Evolutionary conservation across 2,329 filamentous ascomycete genomes (phyloP).

Genomic region (Paracorniculantispora psalliotae): DNA sequence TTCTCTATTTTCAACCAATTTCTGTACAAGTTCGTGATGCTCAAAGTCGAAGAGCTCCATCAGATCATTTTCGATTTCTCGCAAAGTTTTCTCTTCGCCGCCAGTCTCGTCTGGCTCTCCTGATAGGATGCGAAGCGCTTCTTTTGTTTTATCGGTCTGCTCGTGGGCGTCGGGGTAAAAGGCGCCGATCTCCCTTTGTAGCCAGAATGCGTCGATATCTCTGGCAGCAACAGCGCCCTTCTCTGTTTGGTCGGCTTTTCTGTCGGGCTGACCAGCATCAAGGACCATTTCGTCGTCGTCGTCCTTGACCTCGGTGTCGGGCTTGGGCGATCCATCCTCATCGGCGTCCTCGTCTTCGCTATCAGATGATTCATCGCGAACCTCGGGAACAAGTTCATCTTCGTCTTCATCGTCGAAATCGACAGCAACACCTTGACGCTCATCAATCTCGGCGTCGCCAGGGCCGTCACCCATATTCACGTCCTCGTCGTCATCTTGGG

Average conservation of each 20-base stretch:
- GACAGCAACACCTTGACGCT: conserved; percentile 93
- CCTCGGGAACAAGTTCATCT: conserved; percentile 72
- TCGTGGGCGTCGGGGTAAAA: conserved; percentile 88
- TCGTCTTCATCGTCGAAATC: conserved; percentile 89
- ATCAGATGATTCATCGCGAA: conserved; percentile 82
- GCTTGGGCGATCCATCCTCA: conserved; percentile 46
- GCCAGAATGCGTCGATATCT: conserved; percentile 95
- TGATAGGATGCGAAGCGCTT: conserved; percentile 77
- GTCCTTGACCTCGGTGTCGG: conserved; percentile 49
- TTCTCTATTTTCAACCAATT: conserved; percentile 85
- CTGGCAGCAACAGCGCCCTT: conserved; percentile 69
- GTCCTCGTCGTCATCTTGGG: conserved; percentile 90
- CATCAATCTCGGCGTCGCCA: conserved; percentile 73
- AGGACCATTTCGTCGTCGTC: conserved; percentile 82
- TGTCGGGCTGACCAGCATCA: conserved; percentile 55
- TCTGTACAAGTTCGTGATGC: conserved; percentile 86
- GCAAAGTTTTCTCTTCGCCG: conserved; percentile 76
- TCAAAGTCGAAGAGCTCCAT: conserved; percentile 99
- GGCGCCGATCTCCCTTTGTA: conserved; percentile 85
- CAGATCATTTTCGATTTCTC: conserved; percentile 95
- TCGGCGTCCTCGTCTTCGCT: conserved; percentile 67
- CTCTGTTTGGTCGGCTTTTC: conserved; percentile 44
- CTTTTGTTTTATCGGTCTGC: conserved; percentile 86
- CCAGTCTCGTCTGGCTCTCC: conserved; percentile 65
- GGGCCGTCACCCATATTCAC: conserved; percentile 63